Conservation (phyloP, 176 grass and related monocot species). For the Hsuehochloa calcarea region DNA sequence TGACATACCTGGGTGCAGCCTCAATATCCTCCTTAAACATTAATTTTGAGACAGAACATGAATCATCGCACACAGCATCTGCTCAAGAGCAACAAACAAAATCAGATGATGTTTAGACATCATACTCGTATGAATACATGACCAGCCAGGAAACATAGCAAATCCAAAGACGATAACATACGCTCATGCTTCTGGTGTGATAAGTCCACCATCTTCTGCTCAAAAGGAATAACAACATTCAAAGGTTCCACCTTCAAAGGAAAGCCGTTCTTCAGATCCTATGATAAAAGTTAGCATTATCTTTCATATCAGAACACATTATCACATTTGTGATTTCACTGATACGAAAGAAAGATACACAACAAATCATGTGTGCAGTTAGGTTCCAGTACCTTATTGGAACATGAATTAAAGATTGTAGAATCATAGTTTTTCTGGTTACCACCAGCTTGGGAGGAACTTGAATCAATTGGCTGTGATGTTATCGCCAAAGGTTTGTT, state of each 20-base stretch:
- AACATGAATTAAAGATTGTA: slow-evolving; percentile 8
- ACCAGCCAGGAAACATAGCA: neutral
- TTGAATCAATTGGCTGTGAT: slow-evolving; percentile 13
- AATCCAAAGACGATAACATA: slow-evolving; percentile 30
- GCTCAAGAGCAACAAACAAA: slow-evolving; percentile 17
- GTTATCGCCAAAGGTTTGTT: slow-evolving; percentile 14
- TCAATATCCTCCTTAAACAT: slow-evolving; percentile 55
- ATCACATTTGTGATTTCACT: neutral
- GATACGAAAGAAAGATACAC: neutral
- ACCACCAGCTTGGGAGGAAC: neutral
- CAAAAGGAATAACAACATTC: slow-evolving; percentile 34
- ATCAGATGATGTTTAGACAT: slow-evolving; percentile 2
- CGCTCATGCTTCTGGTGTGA: slow-evolving; percentile 37
- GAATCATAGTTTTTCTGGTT: slow-evolving; percentile 11
- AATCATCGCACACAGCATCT: slow-evolving; percentile 37
- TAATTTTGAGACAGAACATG: slow-evolving; percentile 47
- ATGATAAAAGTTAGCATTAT: slow-evolving; percentile 6
- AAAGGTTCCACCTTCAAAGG: slow-evolving; percentile 48
- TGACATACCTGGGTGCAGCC: slow-evolving; percentile 32
- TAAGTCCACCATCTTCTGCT: slow-evolving; percentile 41
- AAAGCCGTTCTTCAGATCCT: slow-evolving; percentile 48
- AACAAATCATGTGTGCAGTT: slow-evolving; percentile 2
- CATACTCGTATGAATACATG: neutral
- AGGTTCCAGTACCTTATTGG: slow-evolving; percentile 32
- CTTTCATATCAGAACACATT: neutral